Percentiles rank a stretch among this genome's conserved stretches.
phyloP scores from a whole-genome alignment of 768 basidiomycete species.

The Steccherinum ochraceum region DNA sequence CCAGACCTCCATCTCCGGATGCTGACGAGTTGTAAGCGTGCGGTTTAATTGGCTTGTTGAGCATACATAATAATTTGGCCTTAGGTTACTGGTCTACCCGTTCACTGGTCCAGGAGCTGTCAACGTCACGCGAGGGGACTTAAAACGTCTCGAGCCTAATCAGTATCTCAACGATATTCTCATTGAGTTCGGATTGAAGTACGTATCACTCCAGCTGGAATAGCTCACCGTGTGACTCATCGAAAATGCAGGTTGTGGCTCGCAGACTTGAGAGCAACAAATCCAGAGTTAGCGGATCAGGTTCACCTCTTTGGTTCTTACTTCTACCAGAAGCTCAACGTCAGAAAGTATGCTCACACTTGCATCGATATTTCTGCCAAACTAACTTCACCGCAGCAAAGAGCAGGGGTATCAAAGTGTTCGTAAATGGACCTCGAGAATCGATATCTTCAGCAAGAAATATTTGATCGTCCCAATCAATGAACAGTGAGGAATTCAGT shows the following conservation, averaged over 20 bases:
- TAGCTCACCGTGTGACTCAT: background rate
- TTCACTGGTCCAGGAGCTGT: constrained; percentile 65
- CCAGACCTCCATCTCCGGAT: no score
- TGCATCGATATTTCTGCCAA: background rate
- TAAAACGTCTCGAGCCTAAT: constrained; percentile 62
- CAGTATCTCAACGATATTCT: constrained; percentile 95
- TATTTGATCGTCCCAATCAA: constrained; percentile 96
- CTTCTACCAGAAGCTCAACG: constrained; percentile 92
- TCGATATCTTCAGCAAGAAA: constrained; percentile 86
- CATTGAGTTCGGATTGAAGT: constrained; percentile 96
- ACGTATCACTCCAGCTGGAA: no score
- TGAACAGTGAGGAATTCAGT: constrained; percentile 63
- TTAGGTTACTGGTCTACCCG: constrained; percentile 74
- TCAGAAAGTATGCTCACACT: constrained; percentile 43
- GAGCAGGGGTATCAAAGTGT: constrained; percentile 78
- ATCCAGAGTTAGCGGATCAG: constrained; percentile 61
- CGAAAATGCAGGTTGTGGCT: constrained; percentile 69
- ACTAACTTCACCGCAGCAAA: constrained; percentile 10
- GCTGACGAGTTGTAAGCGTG: no score
- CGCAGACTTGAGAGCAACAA: constrained; percentile 41
- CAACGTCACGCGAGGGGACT: constrained; percentile 75
- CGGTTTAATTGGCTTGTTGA: no score
- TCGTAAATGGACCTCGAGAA: constrained; percentile 88
- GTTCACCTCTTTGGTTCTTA: constrained; percentile 95
- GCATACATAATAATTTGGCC: no score